phyloP scores from a whole-genome alignment of 768 basidiomycete species.

The Boletus sp. region DNA sequence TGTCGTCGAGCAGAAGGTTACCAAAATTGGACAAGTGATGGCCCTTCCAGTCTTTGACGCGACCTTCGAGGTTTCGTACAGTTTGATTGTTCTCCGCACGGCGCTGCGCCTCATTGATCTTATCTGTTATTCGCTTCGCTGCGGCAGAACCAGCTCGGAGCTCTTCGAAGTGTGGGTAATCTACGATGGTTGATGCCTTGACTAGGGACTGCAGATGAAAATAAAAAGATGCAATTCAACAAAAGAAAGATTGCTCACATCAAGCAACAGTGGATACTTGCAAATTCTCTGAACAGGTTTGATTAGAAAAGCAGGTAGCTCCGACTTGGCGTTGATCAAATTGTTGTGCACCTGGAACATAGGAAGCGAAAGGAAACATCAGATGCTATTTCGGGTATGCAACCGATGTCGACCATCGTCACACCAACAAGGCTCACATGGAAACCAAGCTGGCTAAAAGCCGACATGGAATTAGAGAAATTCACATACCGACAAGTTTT shows the following conservation, averaged over 20 bases:
- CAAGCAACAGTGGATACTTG: slow-evolving; percentile 95
- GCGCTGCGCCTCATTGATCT: slow-evolving; percentile 94
- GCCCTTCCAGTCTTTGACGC: slow-evolving; percentile 99
- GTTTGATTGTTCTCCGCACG: slow-evolving; percentile 89
- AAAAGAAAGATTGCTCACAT: slow-evolving; percentile 50
- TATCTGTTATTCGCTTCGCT: slow-evolving; percentile 90
- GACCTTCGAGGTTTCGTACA: slow-evolving; percentile 76
- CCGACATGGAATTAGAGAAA: slow-evolving; percentile 7
- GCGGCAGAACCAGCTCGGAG: slow-evolving; percentile 81
- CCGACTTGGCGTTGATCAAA: slow-evolving; percentile 87
- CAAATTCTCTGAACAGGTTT: slow-evolving; percentile 98
- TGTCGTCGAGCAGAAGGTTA: slow-evolving; percentile 89
- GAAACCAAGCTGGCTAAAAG: slow-evolving; percentile 10
- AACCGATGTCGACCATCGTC: slow-evolving; percentile 17
- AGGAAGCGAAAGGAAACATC: slow-evolving; percentile 8
- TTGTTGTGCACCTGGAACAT: slow-evolving; percentile 64
- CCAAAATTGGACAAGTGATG: slow-evolving; percentile 95
- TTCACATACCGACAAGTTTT: slow-evolving; percentile 74
- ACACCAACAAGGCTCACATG: slow-evolving; percentile 24
- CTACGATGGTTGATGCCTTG: slow-evolving; percentile 61
- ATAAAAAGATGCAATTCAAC: slow-evolving; percentile 11
- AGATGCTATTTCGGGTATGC: slow-evolving; percentile 22
- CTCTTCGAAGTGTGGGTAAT: slow-evolving; percentile 75
- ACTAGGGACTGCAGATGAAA: slow-evolving; percentile 56
- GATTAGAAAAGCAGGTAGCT: slow-evolving; percentile 95